Conservation (phyloP, 805 yeast species). For the Ogataea degrootiae region DNA sequence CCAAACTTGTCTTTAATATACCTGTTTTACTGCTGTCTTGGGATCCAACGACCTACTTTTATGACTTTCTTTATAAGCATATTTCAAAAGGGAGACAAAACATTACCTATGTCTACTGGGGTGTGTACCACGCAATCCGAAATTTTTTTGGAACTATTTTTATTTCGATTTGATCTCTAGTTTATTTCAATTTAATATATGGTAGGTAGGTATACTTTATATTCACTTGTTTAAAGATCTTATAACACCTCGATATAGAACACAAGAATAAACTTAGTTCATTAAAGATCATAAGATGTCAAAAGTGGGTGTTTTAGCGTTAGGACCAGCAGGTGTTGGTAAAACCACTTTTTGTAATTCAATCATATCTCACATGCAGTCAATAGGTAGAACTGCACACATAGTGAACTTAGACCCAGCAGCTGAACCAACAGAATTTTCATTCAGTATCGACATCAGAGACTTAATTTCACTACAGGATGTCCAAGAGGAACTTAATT, state of each 20-base stretch:
- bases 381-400: constrained; percentile 89
- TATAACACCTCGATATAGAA: neutral
- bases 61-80: too few species aligned
- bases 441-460: constrained; percentile 87
- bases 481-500: constrained; percentile 88
- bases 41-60: too few species aligned
- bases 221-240: too few species aligned
- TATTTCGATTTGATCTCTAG: neutral
- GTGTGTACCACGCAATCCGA: neutral
- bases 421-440: constrained; percentile 88
- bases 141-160: neutral
- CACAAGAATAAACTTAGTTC: neutral
- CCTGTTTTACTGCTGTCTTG: too few species aligned
- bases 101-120: too few species aligned
- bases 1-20: too few species aligned
- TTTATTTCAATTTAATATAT: too few species aligned
- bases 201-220: too few species aligned
- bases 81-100: too few species aligned
- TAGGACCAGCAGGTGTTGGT: constrained; percentile 99
- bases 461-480: constrained; percentile 88
- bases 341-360: constrained; percentile 90
- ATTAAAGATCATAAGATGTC: constrained; percentile 53
- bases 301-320: constrained; percentile 85
- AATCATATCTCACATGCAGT: constrained; percentile 80
- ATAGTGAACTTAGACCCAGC: constrained; percentile 96